A percentile compares a stretch with the other conserved stretches of the same genome.
Conservation (phyloP, 208 protist genomes). For the Acanthamoeba triangularis region DNA sequence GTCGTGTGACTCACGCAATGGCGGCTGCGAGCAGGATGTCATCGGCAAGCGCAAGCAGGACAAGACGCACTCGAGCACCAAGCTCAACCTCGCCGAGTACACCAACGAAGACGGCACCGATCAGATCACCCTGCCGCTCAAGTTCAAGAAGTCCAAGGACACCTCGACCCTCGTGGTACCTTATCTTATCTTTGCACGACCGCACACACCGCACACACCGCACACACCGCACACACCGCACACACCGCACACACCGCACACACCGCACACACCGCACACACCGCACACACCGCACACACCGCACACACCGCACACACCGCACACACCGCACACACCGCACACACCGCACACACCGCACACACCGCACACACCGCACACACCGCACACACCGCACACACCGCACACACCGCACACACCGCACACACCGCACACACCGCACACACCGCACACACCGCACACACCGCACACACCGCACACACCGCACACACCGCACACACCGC, state of each 20-base stretch:
- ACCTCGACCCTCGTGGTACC: constrained; percentile 62
- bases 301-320: neutral
- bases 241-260: too few relatives aligned
- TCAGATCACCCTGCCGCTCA: constrained; percentile 57
- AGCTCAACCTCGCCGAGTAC: constrained; percentile 72
- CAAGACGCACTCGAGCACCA: constrained; percentile 60
- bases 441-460: neutral
- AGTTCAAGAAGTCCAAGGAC: constrained; percentile 75
- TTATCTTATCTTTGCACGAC: neutral
- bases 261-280: neutral
- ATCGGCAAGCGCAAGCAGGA: constrained; percentile 70
- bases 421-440: too few relatives aligned
- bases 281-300: too few relatives aligned
- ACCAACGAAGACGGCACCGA: constrained; percentile 67
- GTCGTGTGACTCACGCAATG: neutral
- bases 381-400: too few relatives aligned
- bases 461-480: too few relatives aligned
- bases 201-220: neutral
- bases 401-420: neutral
- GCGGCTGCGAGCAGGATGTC: neutral
- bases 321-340: neutral
- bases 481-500: neutral
- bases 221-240: neutral
- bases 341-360: too few relatives aligned
- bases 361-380: neutral